Conservation (phyloP, 2,329 filamentous ascomycete species). For the Fusarium sp. region DNA sequence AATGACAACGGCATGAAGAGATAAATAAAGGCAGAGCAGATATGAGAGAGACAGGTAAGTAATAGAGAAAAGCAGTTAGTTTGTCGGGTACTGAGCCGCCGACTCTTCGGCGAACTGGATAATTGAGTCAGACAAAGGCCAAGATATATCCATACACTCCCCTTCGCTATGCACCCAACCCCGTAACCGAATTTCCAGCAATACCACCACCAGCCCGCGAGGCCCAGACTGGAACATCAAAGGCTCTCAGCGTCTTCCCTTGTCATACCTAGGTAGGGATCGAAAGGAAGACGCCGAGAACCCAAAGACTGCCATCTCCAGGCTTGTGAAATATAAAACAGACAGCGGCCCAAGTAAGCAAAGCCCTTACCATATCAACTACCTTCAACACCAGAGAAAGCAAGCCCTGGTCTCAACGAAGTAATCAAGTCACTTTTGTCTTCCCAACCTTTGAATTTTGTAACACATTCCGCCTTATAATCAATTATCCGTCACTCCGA, state of each 20-base stretch:
- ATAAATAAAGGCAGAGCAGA: constrained; percentile 24
- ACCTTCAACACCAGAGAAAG: constrained; percentile 48
- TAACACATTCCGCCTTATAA: constrained; percentile 50
- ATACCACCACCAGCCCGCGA: constrained; percentile 47
- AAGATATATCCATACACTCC: constrained; percentile 56
- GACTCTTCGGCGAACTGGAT: constrained; percentile 46
- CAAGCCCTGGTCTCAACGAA: constrained; percentile 41
- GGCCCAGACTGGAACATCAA: constrained; percentile 13
- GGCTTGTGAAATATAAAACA: constrained; percentile 51
- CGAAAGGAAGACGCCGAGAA: constrained; percentile 7
- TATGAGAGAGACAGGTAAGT: constrained; percentile 29
- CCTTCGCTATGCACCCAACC: constrained; percentile 58
- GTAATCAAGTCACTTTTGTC: constrained; percentile 55
- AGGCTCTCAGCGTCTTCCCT: neutral
- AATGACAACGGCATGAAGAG: constrained; percentile 28
- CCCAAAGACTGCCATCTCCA: constrained; percentile 11
- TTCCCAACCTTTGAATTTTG: constrained; percentile 52
- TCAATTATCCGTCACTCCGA: constrained; percentile 55
- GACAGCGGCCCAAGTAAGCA: constrained; percentile 46
- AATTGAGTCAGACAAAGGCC: constrained; percentile 51
- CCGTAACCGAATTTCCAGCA: constrained; percentile 57
- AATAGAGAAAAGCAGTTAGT: constrained; percentile 42
- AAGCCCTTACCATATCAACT: constrained; percentile 47
- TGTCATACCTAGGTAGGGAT: too few species aligned
- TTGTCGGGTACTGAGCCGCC: constrained; percentile 38